These are phyloP conservation scores for Diaporthe sp. DNA, from an alignment of 2,329 filamentous ascomycete genomes.

Conservation along the genomic window DNA sequence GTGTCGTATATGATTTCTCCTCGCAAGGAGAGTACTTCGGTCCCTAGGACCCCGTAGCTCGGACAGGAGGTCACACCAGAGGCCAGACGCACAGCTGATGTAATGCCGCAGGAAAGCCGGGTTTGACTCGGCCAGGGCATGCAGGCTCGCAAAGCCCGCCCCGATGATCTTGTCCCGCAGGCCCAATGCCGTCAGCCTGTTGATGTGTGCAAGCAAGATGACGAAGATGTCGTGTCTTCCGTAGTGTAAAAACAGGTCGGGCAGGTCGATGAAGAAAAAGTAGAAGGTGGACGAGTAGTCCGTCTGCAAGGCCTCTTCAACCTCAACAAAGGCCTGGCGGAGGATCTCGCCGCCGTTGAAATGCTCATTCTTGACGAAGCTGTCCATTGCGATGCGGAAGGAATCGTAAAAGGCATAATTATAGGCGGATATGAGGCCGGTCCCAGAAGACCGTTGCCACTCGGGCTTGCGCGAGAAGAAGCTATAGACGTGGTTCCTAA, in stretches of 20 bases:
- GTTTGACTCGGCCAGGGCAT: constrained; percentile 34
- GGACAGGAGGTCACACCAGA: constrained; percentile 35
- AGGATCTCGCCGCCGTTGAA: constrained; percentile 35
- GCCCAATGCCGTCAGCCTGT: constrained; percentile 33
- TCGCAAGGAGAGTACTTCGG: constrained; percentile 36
- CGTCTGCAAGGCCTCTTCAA: constrained; percentile 36
- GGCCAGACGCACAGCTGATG: constrained; percentile 35
- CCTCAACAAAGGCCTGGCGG: constrained; percentile 36
- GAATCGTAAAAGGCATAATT: constrained; percentile 37
- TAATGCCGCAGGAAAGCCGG: constrained; percentile 33
- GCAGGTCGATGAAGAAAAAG: constrained; percentile 37
- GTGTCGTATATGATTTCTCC: constrained; percentile 36
- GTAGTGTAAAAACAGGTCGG: constrained; percentile 35
- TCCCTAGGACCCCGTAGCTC: constrained; percentile 34
- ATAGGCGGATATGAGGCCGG: constrained; percentile 35
- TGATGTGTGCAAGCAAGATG: constrained; percentile 36
- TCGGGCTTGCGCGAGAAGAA: constrained; percentile 35
- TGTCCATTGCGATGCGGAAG: constrained; percentile 36
- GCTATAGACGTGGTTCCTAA: constrained; percentile 35
- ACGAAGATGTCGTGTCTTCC: constrained; percentile 35
- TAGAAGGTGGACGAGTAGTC: constrained; percentile 37
- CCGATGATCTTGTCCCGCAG: constrained; percentile 33
- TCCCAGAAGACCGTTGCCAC: constrained; percentile 31
- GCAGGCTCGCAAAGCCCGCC: constrained; percentile 34
- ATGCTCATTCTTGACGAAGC: constrained; percentile 36